Evolutionary conservation across 345 rosid species (phyloP), one percentile per base, ranked within the genome.

Genomic region (Brassica nigra): DNA sequence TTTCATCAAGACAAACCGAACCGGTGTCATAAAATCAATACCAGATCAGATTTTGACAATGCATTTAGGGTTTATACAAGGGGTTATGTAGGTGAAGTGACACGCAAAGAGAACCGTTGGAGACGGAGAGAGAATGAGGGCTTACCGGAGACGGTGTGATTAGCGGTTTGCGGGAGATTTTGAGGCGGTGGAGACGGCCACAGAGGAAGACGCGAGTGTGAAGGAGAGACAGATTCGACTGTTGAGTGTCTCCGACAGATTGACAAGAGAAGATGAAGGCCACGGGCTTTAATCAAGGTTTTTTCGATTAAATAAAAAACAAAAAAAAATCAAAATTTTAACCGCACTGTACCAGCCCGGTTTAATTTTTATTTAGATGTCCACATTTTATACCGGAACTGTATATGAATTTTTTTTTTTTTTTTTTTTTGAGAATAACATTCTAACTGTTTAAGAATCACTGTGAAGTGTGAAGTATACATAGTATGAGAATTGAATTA

Each of bases 51-150:
- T 61, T 42, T 44, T 23, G 23, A 62, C 36, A 69, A 69, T 62
- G 75, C 36, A 61, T 76, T 47, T 70, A 71, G 66, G 71, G 58
- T 52, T 70, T 14, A 75, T 75, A 39, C 37, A 58, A 54, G 31
- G 36, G 27, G n/a, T 3, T 68, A 11, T 44, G 18, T 11, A 47
- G 62, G 58, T 0, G 62, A 61, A 27, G 20, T 14, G 30, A 49
- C 4, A n/a, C 58, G 36, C 7, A 10, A 64, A 18, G 18, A 15
- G 15, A 59, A 42, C 28, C 9, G n/a, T 11, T 47, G 28, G 27
- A 67, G 28, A 57, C 28, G 18, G 5, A 57, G 15, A 71, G 62
- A 71, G 34, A 54, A 2, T 0, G 11, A 64, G 2, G 3, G 9
- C 37, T 52, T 71, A 78, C 77, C 73, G 68, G 68, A 31, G 61